A percentile compares a stretch with the other conserved stretches of the same genome.
phyloP scores from a whole-genome alignment of 179 eudicot genomes.

The Corrigiola litoralis region DNA sequence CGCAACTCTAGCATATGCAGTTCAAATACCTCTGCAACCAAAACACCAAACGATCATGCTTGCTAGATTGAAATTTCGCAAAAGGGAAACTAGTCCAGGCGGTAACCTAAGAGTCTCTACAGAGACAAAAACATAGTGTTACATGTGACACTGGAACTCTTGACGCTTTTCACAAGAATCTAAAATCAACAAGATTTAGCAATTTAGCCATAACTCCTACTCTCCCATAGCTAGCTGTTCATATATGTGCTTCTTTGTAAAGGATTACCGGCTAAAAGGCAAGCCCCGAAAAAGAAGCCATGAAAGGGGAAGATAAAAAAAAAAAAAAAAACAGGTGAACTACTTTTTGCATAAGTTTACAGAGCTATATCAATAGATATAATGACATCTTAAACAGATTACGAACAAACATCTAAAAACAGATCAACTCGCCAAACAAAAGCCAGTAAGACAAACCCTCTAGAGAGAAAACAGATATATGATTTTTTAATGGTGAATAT shows the following conservation, averaged over 20 bases:
- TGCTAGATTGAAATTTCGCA: not conserved
- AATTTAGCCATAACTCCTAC: no score
- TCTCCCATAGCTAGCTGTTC: no score
- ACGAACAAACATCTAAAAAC: not conserved
- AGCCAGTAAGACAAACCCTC: not conserved
- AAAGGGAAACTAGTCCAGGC: not conserved
- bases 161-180: no score
- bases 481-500: not conserved
- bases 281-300: not conserved
- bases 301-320: no score
- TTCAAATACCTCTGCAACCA: slow-evolving; percentile 80
- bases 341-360: no score
- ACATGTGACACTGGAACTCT: no score
- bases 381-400: not conserved
- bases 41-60: not conserved
- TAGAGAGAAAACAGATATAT: not conserved
- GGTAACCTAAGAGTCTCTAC: not conserved
- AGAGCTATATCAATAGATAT: not conserved
- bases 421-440: not conserved
- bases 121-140: not conserved
- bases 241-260: not conserved
- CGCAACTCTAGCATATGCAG: slow-evolving; percentile 89
- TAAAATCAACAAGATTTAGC: no score
- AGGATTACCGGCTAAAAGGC: not conserved
- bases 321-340: no score